Base-by-base conservation (phyloP, 371 early-diverging fungal genomes). In the Conidiobolus incongruus region DNA sequence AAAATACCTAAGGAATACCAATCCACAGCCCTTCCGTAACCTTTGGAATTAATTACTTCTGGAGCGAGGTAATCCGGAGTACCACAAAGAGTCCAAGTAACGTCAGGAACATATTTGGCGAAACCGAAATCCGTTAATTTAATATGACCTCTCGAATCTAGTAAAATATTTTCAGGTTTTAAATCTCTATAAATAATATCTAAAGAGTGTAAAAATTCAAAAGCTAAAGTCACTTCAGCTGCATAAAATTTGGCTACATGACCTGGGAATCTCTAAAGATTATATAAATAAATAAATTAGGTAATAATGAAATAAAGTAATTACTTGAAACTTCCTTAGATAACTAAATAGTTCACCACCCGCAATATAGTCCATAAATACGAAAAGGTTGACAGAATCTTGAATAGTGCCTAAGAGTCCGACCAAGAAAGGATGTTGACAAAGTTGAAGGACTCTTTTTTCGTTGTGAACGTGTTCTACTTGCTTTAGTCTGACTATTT, bases 81-180 rank as follows among this genome's bases (percentile, higher is more conserved):
- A 15, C 99, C 99, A 55, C 96, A 97, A 22, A 97, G 68, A 21
- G 94, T 95, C 90, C 91, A 91, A 12, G 94, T 95, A 45, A 80
- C 75, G 54, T 89, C 86, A 6, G 82, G 79, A 0, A 96, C 85
- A 49, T 77, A 62, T 54, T 96, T 98, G 35, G 98, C 93, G 67
- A 98, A 97, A 1, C 99, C 99, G 66, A 99, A 94, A 62, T 99
- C 99, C 4, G 92, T 92, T 44, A 99, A 84, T 63, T 93, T 92
- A 53, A 98, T 85, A 59, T 98, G 90, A 2, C 99, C 99, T 44
- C 70, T 66, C n/a, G 63, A 58, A 51, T 83, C 87, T 38, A 97
- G 60, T 33, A 97, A 54, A 42, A 96, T 56, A 58, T 96, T 96
- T 59, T 81, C 90, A 2, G 95, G 95, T 58, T 92, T 89, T 47